Evolutionary conservation across 257 asterid species (phyloP).

Genomic region (Nicotiana undulata): DNA sequence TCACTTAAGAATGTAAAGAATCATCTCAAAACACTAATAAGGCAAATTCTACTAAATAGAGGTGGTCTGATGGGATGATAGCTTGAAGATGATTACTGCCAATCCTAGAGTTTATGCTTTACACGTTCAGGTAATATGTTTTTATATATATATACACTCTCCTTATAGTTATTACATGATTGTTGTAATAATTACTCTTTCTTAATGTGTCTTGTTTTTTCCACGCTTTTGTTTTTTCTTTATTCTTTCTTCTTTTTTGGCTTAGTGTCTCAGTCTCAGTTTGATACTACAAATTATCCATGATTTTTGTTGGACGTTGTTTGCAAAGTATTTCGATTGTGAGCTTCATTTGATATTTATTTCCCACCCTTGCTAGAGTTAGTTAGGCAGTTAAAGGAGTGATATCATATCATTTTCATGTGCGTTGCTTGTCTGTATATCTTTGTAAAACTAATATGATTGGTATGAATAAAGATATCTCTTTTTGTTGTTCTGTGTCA

Average conservation of each 20-base stretch:
- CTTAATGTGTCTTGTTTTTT: constrained; percentile 3
- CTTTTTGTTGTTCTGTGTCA: not conserved
- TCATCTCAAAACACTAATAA: too few relatives aligned
- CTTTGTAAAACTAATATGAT: not conserved
- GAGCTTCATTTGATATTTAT: not conserved
- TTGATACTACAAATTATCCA: constrained; percentile 36
- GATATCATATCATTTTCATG: not conserved
- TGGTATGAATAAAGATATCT: not conserved
- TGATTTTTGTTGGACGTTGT: constrained; percentile 16
- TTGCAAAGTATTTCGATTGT: too few relatives aligned
- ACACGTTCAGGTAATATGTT: too few relatives aligned
- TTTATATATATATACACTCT: not conserved
- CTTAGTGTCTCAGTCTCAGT: not conserved
- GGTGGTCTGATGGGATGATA: not conserved
- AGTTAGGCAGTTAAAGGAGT: not conserved
- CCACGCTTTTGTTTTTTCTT: constrained; percentile 6
- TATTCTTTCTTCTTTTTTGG: not conserved
- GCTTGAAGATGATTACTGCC: too few relatives aligned
- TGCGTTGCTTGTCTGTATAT: not conserved
- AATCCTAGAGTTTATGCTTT: too few relatives aligned
- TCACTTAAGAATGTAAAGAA: too few relatives aligned
- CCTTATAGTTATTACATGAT: constrained; percentile 20
- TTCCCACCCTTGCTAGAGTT: not conserved
- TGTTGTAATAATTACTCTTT: constrained; percentile 12
- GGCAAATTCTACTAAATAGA: too few relatives aligned